Evolutionary conservation across 768 basidiomycete genomes (phyloP), one percentile per base, ranked within the genome.

Genomic region (Collybia nuda): DNA sequence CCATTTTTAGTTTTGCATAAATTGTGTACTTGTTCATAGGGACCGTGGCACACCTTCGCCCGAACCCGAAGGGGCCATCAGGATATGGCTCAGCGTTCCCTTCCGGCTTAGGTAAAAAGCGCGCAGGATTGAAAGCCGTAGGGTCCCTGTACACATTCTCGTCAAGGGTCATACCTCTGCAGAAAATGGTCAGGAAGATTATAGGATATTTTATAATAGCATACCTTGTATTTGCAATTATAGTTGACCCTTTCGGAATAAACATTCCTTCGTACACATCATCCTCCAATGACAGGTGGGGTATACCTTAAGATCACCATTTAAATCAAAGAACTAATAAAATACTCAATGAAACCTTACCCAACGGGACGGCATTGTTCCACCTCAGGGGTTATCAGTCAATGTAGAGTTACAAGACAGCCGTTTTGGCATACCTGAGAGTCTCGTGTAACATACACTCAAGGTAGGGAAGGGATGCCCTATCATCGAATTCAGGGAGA

Each of bases 21-120:
- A 18, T 7, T n/a, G 18, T 39, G 37, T 21, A 23, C 21, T 2
- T 12, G 37, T 24, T 35, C 42, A 6, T 26, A 26, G 12, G 38
- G 32, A 32, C 3, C 9, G 9, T 2, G 70, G 60, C 64, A 49
- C 12, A 70, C 69, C 69, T 62, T 37, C 81, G 59, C 8, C 72
- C 72, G 52, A 73, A 74, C 2, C 71, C 73, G 50, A 70, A 74
- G n/a, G 80, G 69, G 54, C 58, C 28, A 59, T 32, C 14, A 17
- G 47, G 48, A 43, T 54, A 53, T 14, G 44, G 54, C 24, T 54
- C 52, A 48, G 75, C 67, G 15, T 67, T 56, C 15, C 47, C 45
- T 17, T 80, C 56, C 6, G 54, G 60, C 39, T 36, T 54, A 22
- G 52, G 58, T 3, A 76, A 40, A 26, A 39, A 57, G n/a, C 56